Percentiles rank a stretch among this genome's conserved stretches.
Evolutionary conservation across 208 protist species (phyloP).

Genomic region (Balamuthia mandrillaris): DNA sequence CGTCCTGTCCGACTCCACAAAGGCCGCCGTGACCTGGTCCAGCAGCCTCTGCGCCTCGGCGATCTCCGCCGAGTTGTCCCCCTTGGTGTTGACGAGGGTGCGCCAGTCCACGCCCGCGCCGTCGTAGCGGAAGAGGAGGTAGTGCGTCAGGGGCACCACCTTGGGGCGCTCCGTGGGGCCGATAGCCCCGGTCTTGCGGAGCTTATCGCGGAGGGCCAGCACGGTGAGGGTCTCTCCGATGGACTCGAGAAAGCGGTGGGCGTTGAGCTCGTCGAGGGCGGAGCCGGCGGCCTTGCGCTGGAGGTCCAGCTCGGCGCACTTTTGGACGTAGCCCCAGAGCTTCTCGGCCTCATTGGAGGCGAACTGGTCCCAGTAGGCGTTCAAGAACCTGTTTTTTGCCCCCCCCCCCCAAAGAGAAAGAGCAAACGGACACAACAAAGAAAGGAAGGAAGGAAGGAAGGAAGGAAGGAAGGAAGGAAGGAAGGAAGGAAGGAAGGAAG

Average conservation of each 20-base stretch:
- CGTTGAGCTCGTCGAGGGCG: neutral
- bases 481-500: too few relatives aligned
- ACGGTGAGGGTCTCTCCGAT: slow-evolving; percentile 17
- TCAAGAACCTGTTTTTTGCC: neutral
- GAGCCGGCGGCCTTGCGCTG: neutral
- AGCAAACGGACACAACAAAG: too few relatives aligned
- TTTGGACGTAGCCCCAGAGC: neutral
- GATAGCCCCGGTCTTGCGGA: slow-evolving; percentile 13
- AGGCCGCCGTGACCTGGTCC: neutral
- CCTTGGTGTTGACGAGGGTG: neutral
- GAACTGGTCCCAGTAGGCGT: neutral
- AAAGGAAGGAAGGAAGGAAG: too few relatives aligned
- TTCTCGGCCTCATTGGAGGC: neutral
- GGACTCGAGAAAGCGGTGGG: neutral
- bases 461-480: too few relatives aligned
- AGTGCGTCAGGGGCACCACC: slow-evolving; percentile 7
- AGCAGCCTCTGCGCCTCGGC: slow-evolving; percentile 20
- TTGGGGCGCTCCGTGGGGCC: neutral
- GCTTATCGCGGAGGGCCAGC: slow-evolving; percentile 7
- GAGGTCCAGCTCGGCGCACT: slow-evolving; percentile 23
- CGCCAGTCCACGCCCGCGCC: neutral
- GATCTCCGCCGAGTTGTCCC: slow-evolving; percentile 41
- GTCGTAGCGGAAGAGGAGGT: slow-evolving; percentile 40
- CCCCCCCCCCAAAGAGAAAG: too few relatives aligned
- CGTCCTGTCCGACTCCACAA: neutral